phyloP scores from a whole-genome alignment of 2,329 filamentous ascomycete genomes.

The Colletotrichum sp. region DNA sequence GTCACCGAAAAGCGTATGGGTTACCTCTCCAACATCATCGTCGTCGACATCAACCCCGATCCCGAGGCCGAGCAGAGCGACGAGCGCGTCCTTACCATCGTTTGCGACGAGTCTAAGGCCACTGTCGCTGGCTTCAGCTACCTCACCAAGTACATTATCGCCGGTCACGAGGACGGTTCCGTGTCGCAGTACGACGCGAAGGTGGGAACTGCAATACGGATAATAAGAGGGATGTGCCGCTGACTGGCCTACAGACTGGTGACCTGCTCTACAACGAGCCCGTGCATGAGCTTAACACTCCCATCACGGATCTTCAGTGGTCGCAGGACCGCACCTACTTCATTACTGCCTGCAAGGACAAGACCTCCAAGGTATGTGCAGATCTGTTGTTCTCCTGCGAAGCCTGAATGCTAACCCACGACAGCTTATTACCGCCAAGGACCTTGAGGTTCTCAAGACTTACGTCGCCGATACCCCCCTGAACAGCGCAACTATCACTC shows the following conservation, averaged over 20 bases:
- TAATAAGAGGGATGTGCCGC: background rate
- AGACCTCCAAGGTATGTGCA: constrained; percentile 77
- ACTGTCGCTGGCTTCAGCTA: constrained; percentile 98
- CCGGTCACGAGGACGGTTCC: constrained; percentile 94
- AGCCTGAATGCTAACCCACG: background rate
- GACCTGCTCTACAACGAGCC: constrained; percentile 81
- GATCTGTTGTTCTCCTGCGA: background rate
- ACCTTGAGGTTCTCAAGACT: constrained; percentile 91
- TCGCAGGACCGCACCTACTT: constrained; percentile 93
- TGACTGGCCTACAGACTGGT: constrained; percentile 60
- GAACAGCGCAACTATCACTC: constrained; percentile 92
- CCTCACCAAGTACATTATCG: constrained; percentile 93
- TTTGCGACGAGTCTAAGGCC: constrained; percentile 94
- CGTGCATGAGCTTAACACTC: constrained; percentile 82
- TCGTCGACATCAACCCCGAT: constrained; percentile 87
- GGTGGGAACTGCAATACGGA: constrained; percentile 46
- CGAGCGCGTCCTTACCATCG: constrained; percentile 84
- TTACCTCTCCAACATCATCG: constrained; percentile 90
- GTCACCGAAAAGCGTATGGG: constrained; percentile 99
- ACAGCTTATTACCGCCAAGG: constrained; percentile 80
- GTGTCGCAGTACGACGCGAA: constrained; percentile 92
- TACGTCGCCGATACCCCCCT: constrained; percentile 92
- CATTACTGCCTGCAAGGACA: constrained; percentile 98
- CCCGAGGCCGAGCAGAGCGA: constrained; percentile 82
- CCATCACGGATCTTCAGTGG: constrained; percentile 95